These are phyloP conservation scores for Diaporthe citriasiana DNA, from an alignment of 2,329 filamentous ascomycete genomes.

Conservation along the genomic window DNA sequence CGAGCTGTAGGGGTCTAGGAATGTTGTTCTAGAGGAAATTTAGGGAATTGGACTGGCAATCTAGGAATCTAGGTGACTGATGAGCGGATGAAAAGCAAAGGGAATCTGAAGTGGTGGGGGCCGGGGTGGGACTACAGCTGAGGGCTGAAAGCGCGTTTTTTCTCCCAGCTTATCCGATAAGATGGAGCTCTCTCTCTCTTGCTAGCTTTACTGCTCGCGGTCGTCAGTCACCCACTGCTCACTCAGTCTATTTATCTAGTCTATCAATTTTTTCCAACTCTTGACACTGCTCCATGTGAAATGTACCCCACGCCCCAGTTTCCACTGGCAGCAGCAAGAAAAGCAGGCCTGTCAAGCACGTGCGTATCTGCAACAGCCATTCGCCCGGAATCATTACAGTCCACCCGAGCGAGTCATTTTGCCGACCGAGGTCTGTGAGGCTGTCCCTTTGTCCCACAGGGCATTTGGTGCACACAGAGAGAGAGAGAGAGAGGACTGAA, in stretches of 20 bases:
- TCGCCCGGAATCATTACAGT: slow-evolving; percentile 14
- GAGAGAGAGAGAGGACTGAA: not conserved
- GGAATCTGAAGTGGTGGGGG: slow-evolving; percentile 30
- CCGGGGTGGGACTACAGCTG: not conserved
- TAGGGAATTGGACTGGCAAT: slow-evolving; percentile 17
- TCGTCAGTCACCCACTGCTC: slow-evolving; percentile 23
- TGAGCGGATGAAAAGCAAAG: slow-evolving; percentile 32
- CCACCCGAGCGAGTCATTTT: slow-evolving; percentile 32
- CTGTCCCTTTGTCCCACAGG: not conserved
- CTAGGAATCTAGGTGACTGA: slow-evolving; percentile 7
- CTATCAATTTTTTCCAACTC: not conserved
- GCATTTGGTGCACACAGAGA: not conserved
- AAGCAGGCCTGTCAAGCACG: slow-evolving; percentile 13
- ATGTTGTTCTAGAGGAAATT: not conserved
- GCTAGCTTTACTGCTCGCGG: not conserved
- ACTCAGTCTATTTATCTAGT: not conserved
- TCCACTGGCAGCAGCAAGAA: slow-evolving; percentile 10
- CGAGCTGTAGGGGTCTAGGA: slow-evolving; percentile 17
- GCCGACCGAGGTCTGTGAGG: slow-evolving; percentile 13
- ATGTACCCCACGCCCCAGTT: not conserved
- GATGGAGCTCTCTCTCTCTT: slow-evolving; percentile 24
- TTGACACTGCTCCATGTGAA: not conserved
- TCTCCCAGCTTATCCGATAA: slow-evolving; percentile 37
- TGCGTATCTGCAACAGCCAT: slow-evolving; percentile 24
- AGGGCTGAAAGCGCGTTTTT: slow-evolving; percentile 40